Conservation (phyloP, 805 yeast genomes). For the Saccharomycopsis schoenii region DNA sequence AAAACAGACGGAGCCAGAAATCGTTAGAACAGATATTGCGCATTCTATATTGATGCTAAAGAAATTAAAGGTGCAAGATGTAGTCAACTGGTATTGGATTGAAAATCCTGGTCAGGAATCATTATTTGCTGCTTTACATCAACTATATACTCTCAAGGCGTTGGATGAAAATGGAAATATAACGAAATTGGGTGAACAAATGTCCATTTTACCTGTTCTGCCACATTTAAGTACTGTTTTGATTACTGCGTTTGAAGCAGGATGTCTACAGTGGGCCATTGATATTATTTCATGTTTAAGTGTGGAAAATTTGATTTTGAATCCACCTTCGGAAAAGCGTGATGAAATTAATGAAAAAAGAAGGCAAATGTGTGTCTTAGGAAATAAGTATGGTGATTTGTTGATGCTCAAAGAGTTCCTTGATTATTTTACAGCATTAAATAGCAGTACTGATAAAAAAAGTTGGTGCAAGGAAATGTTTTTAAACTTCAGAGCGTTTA, state of each 20-base stretch:
- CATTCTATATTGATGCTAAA: constrained; percentile 80
- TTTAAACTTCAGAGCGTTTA: constrained; percentile 69
- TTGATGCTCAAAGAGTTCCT: constrained; percentile 71
- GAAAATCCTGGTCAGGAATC: constrained; percentile 82
- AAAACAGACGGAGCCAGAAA: constrained; percentile 86
- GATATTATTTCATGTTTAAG: constrained; percentile 91
- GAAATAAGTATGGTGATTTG: constrained; percentile 73
- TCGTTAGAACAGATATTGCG: constrained; percentile 74
- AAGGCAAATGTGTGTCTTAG: constrained; percentile 57
- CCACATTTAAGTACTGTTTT: constrained; percentile 87
- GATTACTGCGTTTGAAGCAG: constrained; percentile 50
- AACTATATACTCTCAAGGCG: constrained; percentile 72
- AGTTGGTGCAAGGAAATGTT: constrained; percentile 79
- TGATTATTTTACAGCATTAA: constrained; percentile 40
- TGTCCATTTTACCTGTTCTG: constrained; percentile 86
- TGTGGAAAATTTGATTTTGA: constrained; percentile 77
- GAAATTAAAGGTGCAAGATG: constrained; percentile 71
- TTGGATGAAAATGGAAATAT: constrained; percentile 66
- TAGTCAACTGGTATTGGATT: constrained; percentile 84
- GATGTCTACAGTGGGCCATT: constrained; percentile 54
- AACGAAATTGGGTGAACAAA: constrained; percentile 69
- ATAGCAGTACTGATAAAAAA: constrained; percentile 44
- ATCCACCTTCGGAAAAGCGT: constrained; percentile 69
- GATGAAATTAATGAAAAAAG: constrained; percentile 79
- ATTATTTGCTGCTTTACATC: constrained; percentile 63